Evolutionary conservation across 2,329 filamentous ascomycete species (phyloP), one percentile per base, ranked within the genome.

Genomic region (Exophiala oligosperma): DNA sequence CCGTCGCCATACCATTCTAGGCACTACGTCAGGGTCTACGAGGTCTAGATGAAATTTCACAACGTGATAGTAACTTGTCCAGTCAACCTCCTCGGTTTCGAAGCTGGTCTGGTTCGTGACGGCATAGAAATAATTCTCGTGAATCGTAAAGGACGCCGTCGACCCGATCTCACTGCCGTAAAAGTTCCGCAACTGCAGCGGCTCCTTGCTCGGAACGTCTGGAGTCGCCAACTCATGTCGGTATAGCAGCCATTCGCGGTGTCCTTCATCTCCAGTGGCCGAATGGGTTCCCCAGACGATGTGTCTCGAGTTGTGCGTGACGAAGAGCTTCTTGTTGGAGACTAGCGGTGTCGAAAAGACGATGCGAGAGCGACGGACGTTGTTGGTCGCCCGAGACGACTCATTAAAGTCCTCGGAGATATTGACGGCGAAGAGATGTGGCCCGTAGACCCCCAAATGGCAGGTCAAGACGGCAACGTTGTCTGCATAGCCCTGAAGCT

Each of bases 101-200:
- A 84, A 82, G 2, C 80, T 79, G 1, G 81, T 81, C 63, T 86
- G 81, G 62, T 85, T 92, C 0, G 88, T 89, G 4, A 92, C 73
- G 0, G 82, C 86, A 64, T 92, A 92, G 41, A 92, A 84, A 64
- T 84, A 77, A 8, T 77, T 80, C 38, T 84, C 77, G 60, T 89
- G 78, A 17, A 92, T 82, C 60, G 89, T 87, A 67, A 92, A 92
- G 60, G 84, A 88, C n/a, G 90, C 77, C 0, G 84, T 86, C 9
- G 81, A 82, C 4, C 85, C 86, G 32, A 91, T 78, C 47, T 89
- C 87, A 17, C 78, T 80, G 1, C 87, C 88, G 44, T 83, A 80
- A 56, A 89, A 77, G 24, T 84, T 78, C 38, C 81, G 73, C 2
- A 90, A 73, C 35, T 83, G 74, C 4, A 87, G 68, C 4, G 72